These are phyloP conservation scores for Seiridium unicorne DNA, from an alignment of 2,329 filamentous ascomycete genomes.

Conservation along the genomic window DNA sequence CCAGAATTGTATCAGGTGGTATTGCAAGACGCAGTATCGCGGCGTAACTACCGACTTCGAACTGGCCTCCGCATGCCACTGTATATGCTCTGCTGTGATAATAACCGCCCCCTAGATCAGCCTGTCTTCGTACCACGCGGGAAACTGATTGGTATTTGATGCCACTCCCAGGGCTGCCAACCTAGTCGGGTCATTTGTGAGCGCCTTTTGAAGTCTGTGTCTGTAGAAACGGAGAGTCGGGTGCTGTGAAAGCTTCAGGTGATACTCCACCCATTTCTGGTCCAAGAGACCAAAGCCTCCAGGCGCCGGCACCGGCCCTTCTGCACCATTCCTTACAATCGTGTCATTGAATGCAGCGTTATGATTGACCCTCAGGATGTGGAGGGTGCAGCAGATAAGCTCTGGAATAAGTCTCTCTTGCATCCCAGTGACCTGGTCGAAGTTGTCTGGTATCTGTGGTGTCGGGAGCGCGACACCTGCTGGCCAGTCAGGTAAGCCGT, in stretches of 20 bases:
- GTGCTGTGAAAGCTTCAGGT: background rate
- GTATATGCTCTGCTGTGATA: background rate
- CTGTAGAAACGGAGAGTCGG: background rate
- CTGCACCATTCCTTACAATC: background rate
- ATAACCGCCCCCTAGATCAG: background rate
- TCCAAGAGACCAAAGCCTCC: background rate
- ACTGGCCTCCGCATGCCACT: background rate
- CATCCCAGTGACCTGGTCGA: background rate
- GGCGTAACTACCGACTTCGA: background rate
- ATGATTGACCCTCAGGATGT: background rate
- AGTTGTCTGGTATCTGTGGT: background rate
- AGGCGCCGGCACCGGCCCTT: background rate
- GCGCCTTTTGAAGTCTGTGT: background rate
- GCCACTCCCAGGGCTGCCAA: background rate
- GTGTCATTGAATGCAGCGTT: background rate
- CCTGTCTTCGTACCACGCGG: background rate
- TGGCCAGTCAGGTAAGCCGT: background rate
- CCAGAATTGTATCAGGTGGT: no score
- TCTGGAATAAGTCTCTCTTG: background rate
- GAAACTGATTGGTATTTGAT: background rate
- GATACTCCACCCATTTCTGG: background rate
- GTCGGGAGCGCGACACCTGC: no score
- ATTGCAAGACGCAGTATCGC: no score
- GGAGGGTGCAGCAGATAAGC: background rate
- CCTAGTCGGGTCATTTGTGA: background rate